Conservation (phyloP, 139 green algal genomes). For the Chlamydomonas incerta region DNA sequence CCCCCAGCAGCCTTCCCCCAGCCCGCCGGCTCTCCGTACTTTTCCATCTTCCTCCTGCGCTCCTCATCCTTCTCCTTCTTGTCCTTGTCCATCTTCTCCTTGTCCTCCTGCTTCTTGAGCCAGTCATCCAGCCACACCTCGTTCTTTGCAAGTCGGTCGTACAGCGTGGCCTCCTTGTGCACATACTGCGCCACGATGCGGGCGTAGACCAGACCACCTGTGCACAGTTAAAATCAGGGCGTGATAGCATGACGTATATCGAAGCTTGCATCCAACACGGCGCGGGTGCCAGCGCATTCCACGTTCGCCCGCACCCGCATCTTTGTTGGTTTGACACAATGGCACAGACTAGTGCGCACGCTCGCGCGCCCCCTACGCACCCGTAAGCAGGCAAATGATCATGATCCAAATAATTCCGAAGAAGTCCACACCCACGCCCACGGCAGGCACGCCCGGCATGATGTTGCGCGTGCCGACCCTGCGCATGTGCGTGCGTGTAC, state of each 20-base stretch:
- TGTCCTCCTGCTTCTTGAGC: neutral
- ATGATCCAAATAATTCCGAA: neutral
- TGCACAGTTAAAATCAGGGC: neutral
- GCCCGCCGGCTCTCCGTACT: neutral
- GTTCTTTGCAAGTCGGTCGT: neutral
- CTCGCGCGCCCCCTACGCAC: neutral
- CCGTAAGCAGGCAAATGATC: neutral
- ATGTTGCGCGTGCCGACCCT: neutral
- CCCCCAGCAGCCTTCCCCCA: too few species aligned
- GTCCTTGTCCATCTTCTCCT: neutral
- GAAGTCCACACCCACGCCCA: neutral
- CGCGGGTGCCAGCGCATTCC: too few species aligned
- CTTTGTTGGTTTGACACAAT: neutral
- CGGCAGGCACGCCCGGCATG: neutral
- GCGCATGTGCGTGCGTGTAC: too few species aligned
- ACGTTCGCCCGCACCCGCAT: neutral
- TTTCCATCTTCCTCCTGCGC: neutral
- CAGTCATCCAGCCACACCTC: neutral
- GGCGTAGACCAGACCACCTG: neutral
- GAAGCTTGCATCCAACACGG: too few species aligned
- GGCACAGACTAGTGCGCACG: neutral
- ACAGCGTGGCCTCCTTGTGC: neutral
- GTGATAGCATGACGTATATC: neutral
- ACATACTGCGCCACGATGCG: neutral
- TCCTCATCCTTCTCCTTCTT: neutral